Base-by-base conservation (phyloP, 169 alveolate species). In the Eimeria acervulina region DNA sequence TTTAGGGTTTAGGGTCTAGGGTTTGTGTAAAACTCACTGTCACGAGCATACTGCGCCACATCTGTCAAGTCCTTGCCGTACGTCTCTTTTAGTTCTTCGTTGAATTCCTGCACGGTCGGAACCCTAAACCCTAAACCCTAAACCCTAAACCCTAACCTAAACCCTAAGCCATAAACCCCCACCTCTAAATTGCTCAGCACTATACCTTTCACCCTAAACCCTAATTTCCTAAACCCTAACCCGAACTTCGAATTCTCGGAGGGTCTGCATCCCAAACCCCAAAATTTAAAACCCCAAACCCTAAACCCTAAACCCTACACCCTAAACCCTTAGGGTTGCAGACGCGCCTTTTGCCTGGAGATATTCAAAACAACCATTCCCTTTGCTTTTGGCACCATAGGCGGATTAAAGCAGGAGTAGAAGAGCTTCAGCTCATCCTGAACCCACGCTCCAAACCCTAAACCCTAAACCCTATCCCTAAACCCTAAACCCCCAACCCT, bases 381-480 rank as follows among this genome's bases (percentile, higher is more conserved):
- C 26, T 90, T 90, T 47, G 95, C 95, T 44, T 90, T 90, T 72
- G 95, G 95, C n/a, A 90, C 89, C 95, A 90, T 90, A 8, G 66
- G 68, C 8, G 95, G 95, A 40, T 81, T 68, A n/a, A 68, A 74
- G 28, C 81, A 68, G 59, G 81, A 68, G 61, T 90, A 90, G 63
- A 90, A 90, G 12, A 90, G 88, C 42, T 90, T 80, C 21, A 90
- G 90, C 78, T 90, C 95, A n/a, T 80, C 95, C 95, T 90, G 95
- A 38, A 0, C 28, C 47, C 51, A 84, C 42, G 2, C 12, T 55
- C 28, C 85, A 80, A 13, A 12, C 85, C 59, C 85, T 19, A 74
- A 0, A 36, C 36, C 85, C 85, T 38, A 23, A 15, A 5, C 55
- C 47, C n/a, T 36, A 74, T 36, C 28, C 28, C 85, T 19, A 10